A percentile compares a stretch with the other conserved stretches of the same genome.
Conservation (phyloP, 2,329 filamentous ascomycete genomes). For the Leptographium procerum region DNA sequence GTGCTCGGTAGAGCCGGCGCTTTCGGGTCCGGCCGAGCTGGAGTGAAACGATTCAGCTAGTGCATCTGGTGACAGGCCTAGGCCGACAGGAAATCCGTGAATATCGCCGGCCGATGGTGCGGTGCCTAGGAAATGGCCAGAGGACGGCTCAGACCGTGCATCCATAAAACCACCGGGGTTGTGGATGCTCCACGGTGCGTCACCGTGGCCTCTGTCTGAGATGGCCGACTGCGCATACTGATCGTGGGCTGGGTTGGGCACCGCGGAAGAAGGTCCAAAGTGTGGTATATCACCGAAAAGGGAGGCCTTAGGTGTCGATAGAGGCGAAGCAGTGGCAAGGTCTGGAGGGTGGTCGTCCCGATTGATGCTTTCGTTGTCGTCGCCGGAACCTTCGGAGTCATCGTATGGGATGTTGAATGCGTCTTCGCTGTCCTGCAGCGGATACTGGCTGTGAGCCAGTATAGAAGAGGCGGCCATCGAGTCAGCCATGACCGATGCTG, state of each 20-base stretch:
- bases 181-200: not conserved
- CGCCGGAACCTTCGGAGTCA: constrained; percentile 28
- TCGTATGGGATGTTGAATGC: constrained; percentile 47
- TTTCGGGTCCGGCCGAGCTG: constrained; percentile 15
- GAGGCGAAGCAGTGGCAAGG: constrained; percentile 19
- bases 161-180: constrained; percentile 15
- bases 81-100: not conserved
- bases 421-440: constrained; percentile 39
- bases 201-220: constrained; percentile 16
- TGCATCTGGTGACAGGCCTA: not conserved
- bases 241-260: not conserved
- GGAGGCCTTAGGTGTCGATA: constrained; percentile 44
- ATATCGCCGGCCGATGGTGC: not conserved
- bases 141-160: constrained; percentile 8
- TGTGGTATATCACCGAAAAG: constrained; percentile 19
- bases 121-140: not conserved
- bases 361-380: constrained; percentile 18
- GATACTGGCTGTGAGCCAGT: constrained; percentile 23
- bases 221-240: constrained; percentile 21
- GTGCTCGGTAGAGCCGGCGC: constrained; percentile 15
- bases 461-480: constrained; percentile 22
- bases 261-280: not conserved
- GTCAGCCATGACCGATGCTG: constrained; percentile 1
- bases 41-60: constrained; percentile 14
- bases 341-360: not conserved